phyloP scores from a whole-genome alignment of 208 protist species.

The Novymonas esmeraldas region DNA sequence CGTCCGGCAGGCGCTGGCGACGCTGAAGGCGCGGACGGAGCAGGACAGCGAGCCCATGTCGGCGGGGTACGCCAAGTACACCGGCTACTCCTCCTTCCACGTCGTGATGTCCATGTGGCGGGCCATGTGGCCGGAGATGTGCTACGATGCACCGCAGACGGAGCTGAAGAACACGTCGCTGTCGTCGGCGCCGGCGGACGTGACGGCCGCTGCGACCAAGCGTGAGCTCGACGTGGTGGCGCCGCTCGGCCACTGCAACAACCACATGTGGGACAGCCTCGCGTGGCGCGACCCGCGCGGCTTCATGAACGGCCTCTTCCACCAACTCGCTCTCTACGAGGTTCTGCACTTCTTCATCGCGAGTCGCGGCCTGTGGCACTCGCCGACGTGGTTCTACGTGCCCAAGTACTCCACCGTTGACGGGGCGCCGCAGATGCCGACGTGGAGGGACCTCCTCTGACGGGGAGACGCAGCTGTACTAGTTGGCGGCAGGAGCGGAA shows the following conservation, averaged over 20 bases:
- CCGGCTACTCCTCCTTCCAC: constrained; percentile 86
- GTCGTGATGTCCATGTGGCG: constrained; percentile 85
- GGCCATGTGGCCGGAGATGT: constrained; percentile 86
- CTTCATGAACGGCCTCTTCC: constrained; percentile 64
- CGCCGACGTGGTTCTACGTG: constrained; percentile 67
- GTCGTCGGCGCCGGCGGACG: neutral
- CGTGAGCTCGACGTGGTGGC: constrained; percentile 7
- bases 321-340: constrained; percentile 73
- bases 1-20: constrained; percentile 55
- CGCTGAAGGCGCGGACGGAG: constrained; percentile 12
- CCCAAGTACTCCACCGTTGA: constrained; percentile 60
- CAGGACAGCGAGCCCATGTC: constrained; percentile 1
- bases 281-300: constrained; percentile 68
- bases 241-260: constrained; percentile 43
- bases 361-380: constrained; percentile 74
- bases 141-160: constrained; percentile 36
- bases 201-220: constrained; percentile 4
- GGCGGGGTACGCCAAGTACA: constrained; percentile 22
- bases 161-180: neutral
- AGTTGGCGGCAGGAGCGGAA: neutral
- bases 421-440: constrained; percentile 20
- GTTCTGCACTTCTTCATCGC: constrained; percentile 87
- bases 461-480: too few species aligned
- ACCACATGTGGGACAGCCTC: constrained; percentile 80
- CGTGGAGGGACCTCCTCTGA: constrained; percentile 14